Evolutionary conservation across 345 rosid species (phyloP), one percentile per base, ranked within the genome.

Genomic region (Eucalyptus shirleyi): DNA sequence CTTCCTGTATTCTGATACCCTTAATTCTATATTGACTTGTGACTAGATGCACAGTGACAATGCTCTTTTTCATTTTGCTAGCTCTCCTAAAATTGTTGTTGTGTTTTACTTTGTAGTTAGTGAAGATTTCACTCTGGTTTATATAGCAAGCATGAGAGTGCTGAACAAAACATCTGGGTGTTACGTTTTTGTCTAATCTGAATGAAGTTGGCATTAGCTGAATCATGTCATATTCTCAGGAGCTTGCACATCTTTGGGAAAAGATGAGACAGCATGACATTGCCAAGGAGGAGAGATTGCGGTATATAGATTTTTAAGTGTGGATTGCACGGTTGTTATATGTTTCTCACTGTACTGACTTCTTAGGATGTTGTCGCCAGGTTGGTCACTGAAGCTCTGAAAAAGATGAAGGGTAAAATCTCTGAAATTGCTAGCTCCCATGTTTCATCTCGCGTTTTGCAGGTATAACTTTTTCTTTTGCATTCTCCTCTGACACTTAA

Each of bases 381-480:
- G 93, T 90, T 94, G 89, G 93, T 96, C 88, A 94, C 95, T 80
- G 96, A 96, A 93, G 99, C 98, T 89, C 47, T 97, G 60, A 90
- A 89, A 82, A 96, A 97, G 94, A 96, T 95, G 99, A 96, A 96
- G 91, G 99, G 98, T 24, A 97, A 98, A 94, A 96, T 98, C 90
- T 95, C 97, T 28, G 98, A 96, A 89, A 96, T 97, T 90, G 99
- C 99, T 82, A 90, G 93, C 72, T 94, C 99, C 88, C 95, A 96
- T 91, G 95, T 98, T 87, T 96, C 98, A 67, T 97, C 99, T 42
- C 99, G 98, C 87, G 97, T 98, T 89, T 93, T 98, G 91, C 99
- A 98, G 99, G 99, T 98, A 26, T 67, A 40, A 26, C 72, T 53
- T 88, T 88, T 60, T 17, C 50, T 50, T 83, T 55, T 87, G 82